These are phyloP conservation scores for Tardiomyces depauwii DNA, from an alignment of 1,139 yeast genomes.

Conservation along the genomic window DNA sequence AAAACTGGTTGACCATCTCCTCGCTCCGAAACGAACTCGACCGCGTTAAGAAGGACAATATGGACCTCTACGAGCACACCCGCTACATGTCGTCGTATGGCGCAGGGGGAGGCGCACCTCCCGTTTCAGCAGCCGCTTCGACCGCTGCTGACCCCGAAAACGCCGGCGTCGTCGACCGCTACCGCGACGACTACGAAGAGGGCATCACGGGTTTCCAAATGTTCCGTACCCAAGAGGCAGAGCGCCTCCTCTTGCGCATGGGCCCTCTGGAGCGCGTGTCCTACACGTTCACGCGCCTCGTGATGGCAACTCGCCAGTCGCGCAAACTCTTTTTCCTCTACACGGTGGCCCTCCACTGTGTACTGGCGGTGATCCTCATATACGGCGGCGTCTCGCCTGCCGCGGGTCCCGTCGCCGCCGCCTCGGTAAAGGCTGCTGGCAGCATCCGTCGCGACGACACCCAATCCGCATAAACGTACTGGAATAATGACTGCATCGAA, in stretches of 20 bases:
- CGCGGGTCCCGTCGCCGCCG: conserved; percentile 3
- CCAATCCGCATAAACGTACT: no score
- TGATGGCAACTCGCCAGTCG: conserved; percentile 62
- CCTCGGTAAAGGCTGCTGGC: not conserved
- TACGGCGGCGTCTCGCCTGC: conserved; percentile 31
- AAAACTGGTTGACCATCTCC: conserved; percentile 39
- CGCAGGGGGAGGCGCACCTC: not conserved
- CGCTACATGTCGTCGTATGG: conserved; percentile 47
- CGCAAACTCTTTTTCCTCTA: conserved; percentile 65
- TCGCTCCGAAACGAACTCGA: conserved; percentile 58
- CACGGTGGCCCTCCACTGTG: conserved; percentile 61
- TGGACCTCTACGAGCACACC: conserved; percentile 69
- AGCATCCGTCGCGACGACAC: no score
- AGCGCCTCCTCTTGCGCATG: conserved; percentile 58
- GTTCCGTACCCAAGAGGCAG: conserved; percentile 68
- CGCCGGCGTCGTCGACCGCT: conserved; percentile 44
- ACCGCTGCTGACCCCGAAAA: conserved; percentile 8
- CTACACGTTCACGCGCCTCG: conserved; percentile 58
- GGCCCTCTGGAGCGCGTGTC: conserved; percentile 76
- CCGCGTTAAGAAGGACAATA: conserved; percentile 59
- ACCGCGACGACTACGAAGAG: conserved; percentile 59
- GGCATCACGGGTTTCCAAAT: conserved; percentile 77
- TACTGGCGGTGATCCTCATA: conserved; percentile 57
- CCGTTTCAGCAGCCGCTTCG: conserved; percentile 6
- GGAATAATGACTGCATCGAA: no score